Base-by-base conservation (phyloP, 148 eudicot genomes). In the Hydrangea macrophylla region DNA sequence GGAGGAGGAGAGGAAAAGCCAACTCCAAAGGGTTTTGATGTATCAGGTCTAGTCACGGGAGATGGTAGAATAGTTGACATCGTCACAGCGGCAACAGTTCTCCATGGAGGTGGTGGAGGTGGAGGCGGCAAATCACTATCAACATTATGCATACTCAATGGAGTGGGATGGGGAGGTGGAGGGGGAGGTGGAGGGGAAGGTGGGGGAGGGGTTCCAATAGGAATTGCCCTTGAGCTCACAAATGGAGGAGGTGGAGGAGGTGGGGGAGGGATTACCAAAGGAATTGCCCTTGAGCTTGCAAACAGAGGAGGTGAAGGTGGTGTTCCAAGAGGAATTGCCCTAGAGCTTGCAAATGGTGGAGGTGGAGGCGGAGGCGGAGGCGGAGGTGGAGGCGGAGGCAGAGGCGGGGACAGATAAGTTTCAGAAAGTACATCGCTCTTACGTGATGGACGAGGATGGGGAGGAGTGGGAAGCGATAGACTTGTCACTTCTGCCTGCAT, bases 371-470 rank as follows among this genome's bases (percentile, higher is more conserved):
- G 23, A 0, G 39, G 39, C 8, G 71, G 59, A 37, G 54, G 30
- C 20, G 62, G 58, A 56, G 51, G 36, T 56, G 24, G 58, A 30
- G 40, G 40, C 31, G 33, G 42, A 65, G 32, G 55, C 12, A 8
- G 68, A 58, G 72, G 39, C 9, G 69, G 72, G 23, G 60, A 66
- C 26, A 40, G 67, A 9, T 8, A 22, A 64, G 56, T 48, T 58
- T 68, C 12, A 70, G 17, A 44, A 44, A 11, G 3, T 1, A 20
- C 51, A 44, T 44, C 17, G 39, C 17, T 18, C 17, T 5, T 12
- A 44, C n/a, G 64, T 1, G 78, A 75, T 0, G 68, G 76, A 18
- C 74, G 37, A 0, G 69, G 73, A 18, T 59, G 65, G 6, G 79
- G 66, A 7, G 35, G 63, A 10, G 75, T 64, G 31, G 55, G 67